Base-by-base conservation (phyloP, 2,329 filamentous ascomycete genomes). In the Aspergillus spinulosporus region DNA sequence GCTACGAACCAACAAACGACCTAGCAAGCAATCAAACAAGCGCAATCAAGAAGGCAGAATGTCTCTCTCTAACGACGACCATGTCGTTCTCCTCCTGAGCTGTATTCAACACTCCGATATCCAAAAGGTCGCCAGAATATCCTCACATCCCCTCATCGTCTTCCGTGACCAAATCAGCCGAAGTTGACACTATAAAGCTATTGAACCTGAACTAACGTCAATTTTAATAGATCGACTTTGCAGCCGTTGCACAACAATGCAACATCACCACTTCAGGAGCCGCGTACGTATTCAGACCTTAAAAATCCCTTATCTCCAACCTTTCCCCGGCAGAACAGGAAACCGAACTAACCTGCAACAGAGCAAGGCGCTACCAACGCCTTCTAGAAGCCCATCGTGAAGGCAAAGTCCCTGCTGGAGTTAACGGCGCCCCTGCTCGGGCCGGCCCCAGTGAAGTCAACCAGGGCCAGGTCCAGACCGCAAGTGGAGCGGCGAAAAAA, bases 341-440 rank as follows among this genome's bases (percentile, higher is more conserved):
- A 15, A 21, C 5, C n/a, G 57, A 49, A 28, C 40, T n/a, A 40
- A 4, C 3, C 2, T 37, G 5, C 9, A 11, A 58, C 65, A 89
- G 87, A 1, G 82, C 85, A 60, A 89, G 89, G 72, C 78, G 86
- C 63, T 89, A 87, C 65, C 84, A 87, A 70, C 82, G 86, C 32
- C 79, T 89, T 67, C 77, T 87, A 73, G 85, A 86, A 44, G 36
- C 42, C n/a, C 31, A 31, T 5, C 4, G 43, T 8, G 31, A 47
- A 31, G n/a, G 12, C 28, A 47, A 31, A 11, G 31, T 0, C 43
- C 26, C 26, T 31, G n/a, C 31, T 28, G 29, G 26, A 34, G 21
- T 14, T 8, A 26, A 6, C 34, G 32, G 43, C 15, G 7, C 42
- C 12, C 21, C 45, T 31, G 21, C 8, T 14, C 6, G 32, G 36